Percentiles rank a stretch among this genome's conserved stretches.
phyloP scores from a whole-genome alignment of 2,329 filamentous ascomycete genomes.

The Colletotrichum trifolii region DNA sequence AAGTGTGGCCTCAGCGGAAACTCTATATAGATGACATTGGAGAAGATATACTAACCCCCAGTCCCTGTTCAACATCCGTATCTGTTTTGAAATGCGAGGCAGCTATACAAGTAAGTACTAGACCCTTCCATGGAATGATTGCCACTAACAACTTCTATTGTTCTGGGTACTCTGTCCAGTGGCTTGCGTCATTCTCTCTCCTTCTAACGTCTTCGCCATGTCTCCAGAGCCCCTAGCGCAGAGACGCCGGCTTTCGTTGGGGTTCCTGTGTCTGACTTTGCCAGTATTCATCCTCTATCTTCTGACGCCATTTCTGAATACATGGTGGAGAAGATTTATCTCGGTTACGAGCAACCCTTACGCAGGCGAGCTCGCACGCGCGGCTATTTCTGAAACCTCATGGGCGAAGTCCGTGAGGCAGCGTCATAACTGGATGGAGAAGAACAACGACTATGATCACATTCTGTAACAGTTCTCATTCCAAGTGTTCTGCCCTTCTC shows the following conservation, averaged over 20 bases:
- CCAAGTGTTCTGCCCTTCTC: neutral
- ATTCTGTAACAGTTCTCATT: neutral
- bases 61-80: no score
- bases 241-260: neutral
- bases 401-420: constrained; percentile 12
- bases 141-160: no score
- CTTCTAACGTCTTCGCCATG: neutral
- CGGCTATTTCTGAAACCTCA: constrained; percentile 14
- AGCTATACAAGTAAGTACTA: no score
- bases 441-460: constrained; percentile 11
- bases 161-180: no score
- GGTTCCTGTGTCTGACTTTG: neutral
- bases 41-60: no score
- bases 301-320: neutral
- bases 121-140: no score
- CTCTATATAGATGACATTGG: no score
- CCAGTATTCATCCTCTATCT: neutral
- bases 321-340: neutral
- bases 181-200: neutral
- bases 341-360: neutral
- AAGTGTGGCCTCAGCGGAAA: no score
- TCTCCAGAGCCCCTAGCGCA: neutral
- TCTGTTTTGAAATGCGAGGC: no score
- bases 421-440: constrained; percentile 9
- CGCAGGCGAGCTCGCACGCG: neutral